Base-by-base conservation (phyloP, 352 stramenopile species). In the Aphanomyces cochlioides region DNA sequence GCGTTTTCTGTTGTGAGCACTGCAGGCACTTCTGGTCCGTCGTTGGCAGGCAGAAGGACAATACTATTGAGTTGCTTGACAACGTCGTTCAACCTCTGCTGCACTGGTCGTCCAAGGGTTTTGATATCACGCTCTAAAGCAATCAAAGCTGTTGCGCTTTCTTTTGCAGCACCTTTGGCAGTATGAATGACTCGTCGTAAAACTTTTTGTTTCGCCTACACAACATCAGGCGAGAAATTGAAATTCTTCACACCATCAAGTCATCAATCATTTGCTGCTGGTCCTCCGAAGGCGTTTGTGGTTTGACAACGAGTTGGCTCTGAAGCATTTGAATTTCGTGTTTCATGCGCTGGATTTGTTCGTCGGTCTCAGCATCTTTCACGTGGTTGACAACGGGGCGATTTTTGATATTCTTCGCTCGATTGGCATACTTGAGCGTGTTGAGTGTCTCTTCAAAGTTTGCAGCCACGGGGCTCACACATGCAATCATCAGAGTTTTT, bases 341-440 rank as follows among this genome's bases (percentile, higher is more conserved):
- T 58, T 82, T 87, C 87, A 93, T 93, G 17, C 84, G 84, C 21
- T 74, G 68, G 34, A 95, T 85, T 50, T 86, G 77, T 12, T 74
- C 80, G 34, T 77, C 79, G 41, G 81, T 73, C 50, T 90, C 85
- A 2, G 79, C 77, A 36, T 88, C 80, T 36, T 78, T 69, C n/a
- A 79, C 76, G 28, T 90, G 78, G 76, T 99, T 99, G 50, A 99
- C 97, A 66, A 98, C 96, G 3, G 97, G 96, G 63, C 96, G 97
- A 77, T 99, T 99, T 73, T 99, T 98, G 74, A 99, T 99, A 73
- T 99, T 99, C 81, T 99, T 99, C 45, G 98, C 98, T 15, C 97
- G 91, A 73, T 98, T 98, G 4, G 96, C 96, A 77, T 99, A 99
- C 70, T 98, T 95, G 17, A 99, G 84, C 56, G 97, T 99, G 50